A percentile compares a stretch with the other conserved stretches of the same genome.
Evolutionary conservation across 1,284 basidiomycete genomes (phyloP).

Genomic region (Ganoderma boninense): DNA sequence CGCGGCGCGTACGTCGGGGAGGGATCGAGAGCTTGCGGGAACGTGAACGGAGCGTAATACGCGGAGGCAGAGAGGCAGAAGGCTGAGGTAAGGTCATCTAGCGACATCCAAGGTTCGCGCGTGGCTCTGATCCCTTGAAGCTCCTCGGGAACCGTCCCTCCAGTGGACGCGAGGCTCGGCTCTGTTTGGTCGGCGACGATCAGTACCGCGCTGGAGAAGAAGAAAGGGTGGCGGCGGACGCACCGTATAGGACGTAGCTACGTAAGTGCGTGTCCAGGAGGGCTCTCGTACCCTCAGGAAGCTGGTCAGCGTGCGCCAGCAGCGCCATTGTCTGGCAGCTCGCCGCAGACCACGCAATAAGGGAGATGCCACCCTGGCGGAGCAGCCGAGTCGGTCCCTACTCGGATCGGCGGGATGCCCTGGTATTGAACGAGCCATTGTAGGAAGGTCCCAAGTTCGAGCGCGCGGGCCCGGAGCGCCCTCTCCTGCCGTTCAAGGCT

Average conservation of each 20-base stretch:
- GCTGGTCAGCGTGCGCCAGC: conserved; percentile 34
- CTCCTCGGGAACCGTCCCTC: conserved; percentile 11
- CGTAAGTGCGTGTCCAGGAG: conserved; percentile 34
- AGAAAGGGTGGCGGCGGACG: background rate
- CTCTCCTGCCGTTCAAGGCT: conserved; percentile 25
- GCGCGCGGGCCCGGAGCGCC: conserved; percentile 32
- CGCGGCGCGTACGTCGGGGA: conserved; percentile 16
- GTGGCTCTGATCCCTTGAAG: conserved; percentile 9
- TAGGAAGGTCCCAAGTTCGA: conserved; percentile 40
- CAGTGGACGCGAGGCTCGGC: conserved; percentile 10
- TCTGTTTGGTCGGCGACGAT: conserved; percentile 2
- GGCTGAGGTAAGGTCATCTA: conserved; percentile 13
- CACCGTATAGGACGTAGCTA: conserved; percentile 38
- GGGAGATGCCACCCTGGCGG: conserved; percentile 35
- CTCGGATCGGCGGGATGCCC: conserved; percentile 31
- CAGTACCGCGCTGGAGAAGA: background rate
- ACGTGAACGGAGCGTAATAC: conserved; percentile 27
- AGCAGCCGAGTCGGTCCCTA: background rate
- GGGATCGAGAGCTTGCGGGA: conserved; percentile 19
- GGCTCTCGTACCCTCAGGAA: conserved; percentile 28
- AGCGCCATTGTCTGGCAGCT: conserved; percentile 31
- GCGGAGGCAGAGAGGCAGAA: conserved; percentile 27
- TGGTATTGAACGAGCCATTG: conserved; percentile 35
- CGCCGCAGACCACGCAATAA: conserved; percentile 41
- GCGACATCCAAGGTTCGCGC: conserved; percentile 13